phyloP scores from a whole-genome alignment of 108 stramenopile species.

The Stephanodiscus triporus region DNA sequence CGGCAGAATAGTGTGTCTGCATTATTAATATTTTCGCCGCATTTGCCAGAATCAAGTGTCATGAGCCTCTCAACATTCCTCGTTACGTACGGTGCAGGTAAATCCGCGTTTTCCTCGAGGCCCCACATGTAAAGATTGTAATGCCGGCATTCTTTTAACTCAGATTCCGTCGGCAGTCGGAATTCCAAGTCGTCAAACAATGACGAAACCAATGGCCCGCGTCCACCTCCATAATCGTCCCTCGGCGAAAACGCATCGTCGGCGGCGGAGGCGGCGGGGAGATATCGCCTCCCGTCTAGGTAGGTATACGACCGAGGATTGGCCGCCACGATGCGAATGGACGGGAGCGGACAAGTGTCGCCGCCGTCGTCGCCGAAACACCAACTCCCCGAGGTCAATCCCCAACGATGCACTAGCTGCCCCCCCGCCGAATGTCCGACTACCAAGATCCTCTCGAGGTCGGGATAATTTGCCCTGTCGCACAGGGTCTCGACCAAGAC shows the following conservation, averaged over 20 bases:
- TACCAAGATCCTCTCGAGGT: constrained; percentile 58
- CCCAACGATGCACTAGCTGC: constrained; percentile 84
- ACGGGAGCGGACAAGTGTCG: constrained; percentile 7
- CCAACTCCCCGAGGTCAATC: constrained; percentile 65
- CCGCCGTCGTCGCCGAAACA: constrained; percentile 30
- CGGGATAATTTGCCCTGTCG: constrained; percentile 49
- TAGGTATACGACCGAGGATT: constrained; percentile 84
- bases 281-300: constrained; percentile 64
- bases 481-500: constrained; percentile 56
- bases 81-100: constrained; percentile 63
- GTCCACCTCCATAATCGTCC: not conserved
- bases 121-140: constrained; percentile 88
- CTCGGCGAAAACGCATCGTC: not conserved
- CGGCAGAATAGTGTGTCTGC: constrained; percentile 34
- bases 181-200: constrained; percentile 28
- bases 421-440: constrained; percentile 88
- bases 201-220: not conserved
- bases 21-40: constrained; percentile 39
- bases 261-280: constrained; percentile 17
- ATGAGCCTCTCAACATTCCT: constrained; percentile 20
- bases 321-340: constrained; percentile 66
- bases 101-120: constrained; percentile 48
- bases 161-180: constrained; percentile 22
- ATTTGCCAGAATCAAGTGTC: too few relatives aligned
- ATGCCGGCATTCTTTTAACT: constrained; percentile 44